These are phyloP conservation scores for Flaveria ramosissima DNA, from an alignment of 129 eudicot species.

Conservation along the genomic window DNA sequence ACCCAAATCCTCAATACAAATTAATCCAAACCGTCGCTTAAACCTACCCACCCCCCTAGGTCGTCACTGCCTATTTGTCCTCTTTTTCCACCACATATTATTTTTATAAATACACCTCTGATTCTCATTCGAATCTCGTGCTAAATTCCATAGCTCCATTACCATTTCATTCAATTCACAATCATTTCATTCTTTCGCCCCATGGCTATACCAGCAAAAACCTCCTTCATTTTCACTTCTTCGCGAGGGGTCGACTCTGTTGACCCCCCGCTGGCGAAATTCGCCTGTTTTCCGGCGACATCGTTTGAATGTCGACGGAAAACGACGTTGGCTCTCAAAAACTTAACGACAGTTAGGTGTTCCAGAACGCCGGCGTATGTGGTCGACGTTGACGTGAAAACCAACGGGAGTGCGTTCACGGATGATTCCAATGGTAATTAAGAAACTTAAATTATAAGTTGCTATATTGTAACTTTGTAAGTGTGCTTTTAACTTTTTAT, in stretches of 20 bases:
- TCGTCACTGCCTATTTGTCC: no score
- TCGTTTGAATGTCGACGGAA: slow-evolving; percentile 11
- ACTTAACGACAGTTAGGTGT: slow-evolving; percentile 47
- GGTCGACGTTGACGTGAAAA: slow-evolving; percentile 21
- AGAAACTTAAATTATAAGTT: background rate
- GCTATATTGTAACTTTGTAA: background rate
- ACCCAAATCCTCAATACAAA: no score
- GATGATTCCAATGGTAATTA: slow-evolving; percentile 37
- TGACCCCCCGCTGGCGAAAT: slow-evolving; percentile 17
- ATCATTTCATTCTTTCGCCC: slow-evolving; percentile 19
- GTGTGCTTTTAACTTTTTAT: no score
- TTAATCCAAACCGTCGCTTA: no score
- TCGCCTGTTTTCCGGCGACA: background rate
- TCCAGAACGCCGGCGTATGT: slow-evolving; percentile 36
- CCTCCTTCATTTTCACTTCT: slow-evolving; percentile 15
- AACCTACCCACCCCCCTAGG: no score
- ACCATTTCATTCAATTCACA: background rate
- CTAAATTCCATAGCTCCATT: background rate
- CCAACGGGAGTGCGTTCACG: slow-evolving; percentile 14
- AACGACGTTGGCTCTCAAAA: slow-evolving; percentile 13
- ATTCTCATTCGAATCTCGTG: background rate
- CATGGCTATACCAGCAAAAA: slow-evolving; percentile 18
- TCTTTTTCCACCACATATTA: no score
- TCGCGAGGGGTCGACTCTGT: background rate
- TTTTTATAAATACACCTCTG: background rate